A percentile compares a stretch with the other conserved stretches of the same genome.
phyloP scores from a whole-genome alignment of 169 alveolate species.

The Plasmodium billcollinsi region DNA sequence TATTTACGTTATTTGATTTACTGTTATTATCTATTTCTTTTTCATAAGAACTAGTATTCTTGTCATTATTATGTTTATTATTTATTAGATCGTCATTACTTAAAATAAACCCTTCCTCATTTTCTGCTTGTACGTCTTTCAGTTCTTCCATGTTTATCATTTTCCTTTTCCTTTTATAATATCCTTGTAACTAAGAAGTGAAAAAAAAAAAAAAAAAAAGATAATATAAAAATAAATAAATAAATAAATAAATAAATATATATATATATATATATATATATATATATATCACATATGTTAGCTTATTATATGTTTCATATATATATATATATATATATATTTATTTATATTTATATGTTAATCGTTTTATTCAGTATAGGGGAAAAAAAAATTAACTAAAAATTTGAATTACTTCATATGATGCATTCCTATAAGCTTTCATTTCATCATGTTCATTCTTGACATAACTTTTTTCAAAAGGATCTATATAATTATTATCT shows the following conservation, averaged over 20 bases:
- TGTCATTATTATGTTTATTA: not conserved
- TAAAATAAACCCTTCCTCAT: constrained; percentile 12
- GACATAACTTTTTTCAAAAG: not conserved
- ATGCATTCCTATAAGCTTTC: constrained; percentile 52
- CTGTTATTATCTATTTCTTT: not conserved
- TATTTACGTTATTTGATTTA: not conserved
- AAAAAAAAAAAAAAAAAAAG: not conserved
- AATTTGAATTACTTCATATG: constrained; percentile 51
- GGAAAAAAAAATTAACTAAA: not conserved
- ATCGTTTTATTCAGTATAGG: not conserved
- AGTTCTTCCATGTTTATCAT: constrained; percentile 22
- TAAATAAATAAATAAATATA: too few relatives aligned
- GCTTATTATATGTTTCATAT: too few relatives aligned
- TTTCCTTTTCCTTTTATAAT: constrained; percentile 58
- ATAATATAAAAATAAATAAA: too few relatives aligned
- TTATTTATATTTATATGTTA: not conserved
- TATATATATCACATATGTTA: too few relatives aligned
- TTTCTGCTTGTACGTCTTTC: constrained; percentile 19
- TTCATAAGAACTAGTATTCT: not conserved
- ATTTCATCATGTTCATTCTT: constrained; percentile 11
- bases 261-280: too few relatives aligned
- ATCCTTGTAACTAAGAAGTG: constrained; percentile 49
- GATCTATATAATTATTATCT: not conserved
- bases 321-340: not conserved
- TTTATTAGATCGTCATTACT: constrained; percentile 12